Evolutionary conservation across 306 rosid genomes (phyloP).

Genomic region (Inga leiocalycina): DNA sequence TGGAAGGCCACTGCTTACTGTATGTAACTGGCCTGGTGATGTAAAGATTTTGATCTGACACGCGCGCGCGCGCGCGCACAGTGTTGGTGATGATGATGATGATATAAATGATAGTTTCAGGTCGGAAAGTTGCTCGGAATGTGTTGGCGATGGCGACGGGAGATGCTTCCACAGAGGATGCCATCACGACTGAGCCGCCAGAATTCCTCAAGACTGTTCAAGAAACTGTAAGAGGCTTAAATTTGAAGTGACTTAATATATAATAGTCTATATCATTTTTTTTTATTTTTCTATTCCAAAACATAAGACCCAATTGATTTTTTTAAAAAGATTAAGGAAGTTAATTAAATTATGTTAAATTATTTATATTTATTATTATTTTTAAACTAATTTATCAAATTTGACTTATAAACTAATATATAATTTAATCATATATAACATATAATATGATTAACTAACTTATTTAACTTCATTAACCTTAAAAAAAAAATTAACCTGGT

Average conservation of each 20-base stretch:
- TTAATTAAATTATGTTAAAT: no score
- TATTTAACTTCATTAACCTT: no score
- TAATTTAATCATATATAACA: no score
- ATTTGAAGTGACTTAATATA: background rate
- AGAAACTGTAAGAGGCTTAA: conserved; percentile 51
- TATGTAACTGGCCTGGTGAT: background rate
- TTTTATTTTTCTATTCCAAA: no score
- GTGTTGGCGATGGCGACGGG: conserved; percentile 93
- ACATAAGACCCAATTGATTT: no score
- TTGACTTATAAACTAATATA: no score
- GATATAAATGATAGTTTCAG: conserved; percentile 32
- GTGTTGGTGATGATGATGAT: background rate
- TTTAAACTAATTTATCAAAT: no score
- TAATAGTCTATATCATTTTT: no score
- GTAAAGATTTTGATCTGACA: background rate
- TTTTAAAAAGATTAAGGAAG: no score
- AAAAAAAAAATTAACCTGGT: no score
- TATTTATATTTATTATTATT: no score
- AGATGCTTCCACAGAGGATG: conserved; percentile 79
- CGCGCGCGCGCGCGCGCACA: background rate
- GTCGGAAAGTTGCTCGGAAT: conserved; percentile 72
- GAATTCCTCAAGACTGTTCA: conserved; percentile 70
- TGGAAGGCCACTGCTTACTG: conserved; percentile 59
- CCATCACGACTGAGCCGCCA: conserved; percentile 61
- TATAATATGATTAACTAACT: no score